Base-by-base conservation (phyloP, 2,329 filamentous ascomycete species). In the Alternaria sp. region DNA sequence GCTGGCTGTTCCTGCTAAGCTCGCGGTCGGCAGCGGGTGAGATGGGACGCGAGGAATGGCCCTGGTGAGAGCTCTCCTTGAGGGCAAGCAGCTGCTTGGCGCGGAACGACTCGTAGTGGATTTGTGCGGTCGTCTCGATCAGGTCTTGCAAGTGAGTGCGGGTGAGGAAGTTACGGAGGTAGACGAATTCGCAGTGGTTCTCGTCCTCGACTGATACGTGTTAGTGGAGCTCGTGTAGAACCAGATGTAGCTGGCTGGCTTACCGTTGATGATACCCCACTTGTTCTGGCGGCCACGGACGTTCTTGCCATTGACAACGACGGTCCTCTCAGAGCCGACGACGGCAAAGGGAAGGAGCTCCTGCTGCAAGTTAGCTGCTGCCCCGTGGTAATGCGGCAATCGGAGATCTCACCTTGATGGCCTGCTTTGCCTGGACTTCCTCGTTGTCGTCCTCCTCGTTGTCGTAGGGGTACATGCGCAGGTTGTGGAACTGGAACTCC, bases 391-490 rank as follows among this genome's bases (percentile, higher is more conserved):
- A 4, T 4, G 8, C n/a, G 5, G n/a, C 20, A n/a, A 0, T 3
- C 20, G 4, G 9, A 5, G 20, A 14, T 43, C 83, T 63, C 83
- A 96, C 94, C 91, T 98, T 98, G 84, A 99, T 99, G 79, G 96
- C 92, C 61, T 88, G 89, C 84, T 98, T 98, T 82, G 96, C 86
- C 63, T 90, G 89, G 74, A 93, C 91, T 85, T 99, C 95, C 85
- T 99, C 95, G 67, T 95, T 91, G 78, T 99, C 95, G 73, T 98
- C 91, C 86, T 99, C 95, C 75, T 99, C 95, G 79, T 97, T 98
- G 81, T 99, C 95, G 81, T 99, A 99, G 62, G 95, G 95, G 86
- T 96, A 99, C 95, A 99, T 99, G 87, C 97, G 94, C 77, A 99
- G 88, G 87, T 98, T 98, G 88, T 99, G 95, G 91, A 99, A 99